phyloP scores from a whole-genome alignment of 345 rosid species.

The Gynandropsis gynandra region DNA sequence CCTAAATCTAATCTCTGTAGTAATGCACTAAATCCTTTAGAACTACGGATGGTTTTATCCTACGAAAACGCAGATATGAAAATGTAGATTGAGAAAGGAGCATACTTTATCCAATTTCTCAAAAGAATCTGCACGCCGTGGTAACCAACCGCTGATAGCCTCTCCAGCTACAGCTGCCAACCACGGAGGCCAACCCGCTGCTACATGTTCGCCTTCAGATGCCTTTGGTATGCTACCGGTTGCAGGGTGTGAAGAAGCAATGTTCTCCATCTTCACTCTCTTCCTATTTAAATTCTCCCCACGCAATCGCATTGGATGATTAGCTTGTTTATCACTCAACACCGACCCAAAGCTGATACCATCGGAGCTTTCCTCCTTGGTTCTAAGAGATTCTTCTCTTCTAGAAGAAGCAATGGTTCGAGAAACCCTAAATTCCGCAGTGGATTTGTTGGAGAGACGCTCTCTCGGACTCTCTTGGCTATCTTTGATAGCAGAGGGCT shows the following conservation, averaged over 20 bases:
- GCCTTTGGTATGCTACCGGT: constrained; percentile 63
- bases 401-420: constrained; percentile 54
- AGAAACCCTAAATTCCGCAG: constrained; percentile 49
- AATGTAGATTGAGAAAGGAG: constrained; percentile 21
- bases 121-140: constrained; percentile 92
- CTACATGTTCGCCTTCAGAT: constrained; percentile 85
- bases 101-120: constrained; percentile 93
- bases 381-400: constrained; percentile 59
- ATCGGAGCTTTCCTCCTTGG: constrained; percentile 47
- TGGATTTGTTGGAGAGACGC: constrained; percentile 47
- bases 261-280: constrained; percentile 49
- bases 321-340: constrained; percentile 61
- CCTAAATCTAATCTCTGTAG: too few relatives aligned
- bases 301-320: constrained; percentile 48
- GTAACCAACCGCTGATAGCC: constrained; percentile 93
- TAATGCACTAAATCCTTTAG: too few relatives aligned
- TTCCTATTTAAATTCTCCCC: constrained; percentile 57
- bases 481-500: constrained; percentile 83
- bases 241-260: constrained; percentile 45
- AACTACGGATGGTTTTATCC: too few relatives aligned
- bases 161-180: constrained; percentile 93
- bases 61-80: background rate
- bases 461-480: constrained; percentile 81
- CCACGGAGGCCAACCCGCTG: constrained; percentile 99
- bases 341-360: constrained; percentile 48